A percentile compares a stretch with the other conserved stretches of the same genome.
phyloP scores from a whole-genome alignment of 2,329 filamentous ascomycete species.

The Apiospora marii region DNA sequence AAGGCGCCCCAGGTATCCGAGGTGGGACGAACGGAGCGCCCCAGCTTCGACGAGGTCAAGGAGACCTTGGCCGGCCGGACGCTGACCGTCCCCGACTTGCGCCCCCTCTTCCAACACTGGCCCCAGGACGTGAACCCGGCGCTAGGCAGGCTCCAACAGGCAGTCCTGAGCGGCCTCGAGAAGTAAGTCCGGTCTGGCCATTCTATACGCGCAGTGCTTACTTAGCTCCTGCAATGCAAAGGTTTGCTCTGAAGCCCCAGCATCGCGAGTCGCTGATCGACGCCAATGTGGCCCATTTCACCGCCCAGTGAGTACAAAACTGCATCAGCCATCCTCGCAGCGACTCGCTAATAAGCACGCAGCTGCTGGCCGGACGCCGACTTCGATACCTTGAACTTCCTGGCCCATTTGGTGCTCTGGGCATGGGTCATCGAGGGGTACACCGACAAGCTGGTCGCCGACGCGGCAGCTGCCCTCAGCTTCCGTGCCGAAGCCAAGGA shows the following conservation, averaged over 20 bases:
- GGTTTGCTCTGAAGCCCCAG: neutral
- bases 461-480: neutral
- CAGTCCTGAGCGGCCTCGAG: neutral
- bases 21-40: neutral
- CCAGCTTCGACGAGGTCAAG: conserved; percentile 3
- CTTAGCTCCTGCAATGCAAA: neutral
- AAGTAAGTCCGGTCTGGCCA: neutral
- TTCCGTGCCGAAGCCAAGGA: neutral
- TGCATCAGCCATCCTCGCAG: neutral
- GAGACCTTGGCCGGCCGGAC: neutral
- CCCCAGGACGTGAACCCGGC: neutral
- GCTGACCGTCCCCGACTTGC: neutral
- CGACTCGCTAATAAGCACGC: neutral
- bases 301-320: neutral
- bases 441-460: conserved; percentile 4
- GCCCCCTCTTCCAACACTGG: neutral
- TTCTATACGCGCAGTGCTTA: neutral
- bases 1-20: neutral
- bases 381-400: neutral
- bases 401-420: neutral
- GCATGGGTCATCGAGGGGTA: neutral
- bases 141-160: neutral
- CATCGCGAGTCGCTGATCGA: neutral
- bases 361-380: conserved; percentile 13
- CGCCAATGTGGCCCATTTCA: neutral